Base-by-base conservation (phyloP, 768 basidiomycete genomes). In the Mycena haematopus region DNA sequence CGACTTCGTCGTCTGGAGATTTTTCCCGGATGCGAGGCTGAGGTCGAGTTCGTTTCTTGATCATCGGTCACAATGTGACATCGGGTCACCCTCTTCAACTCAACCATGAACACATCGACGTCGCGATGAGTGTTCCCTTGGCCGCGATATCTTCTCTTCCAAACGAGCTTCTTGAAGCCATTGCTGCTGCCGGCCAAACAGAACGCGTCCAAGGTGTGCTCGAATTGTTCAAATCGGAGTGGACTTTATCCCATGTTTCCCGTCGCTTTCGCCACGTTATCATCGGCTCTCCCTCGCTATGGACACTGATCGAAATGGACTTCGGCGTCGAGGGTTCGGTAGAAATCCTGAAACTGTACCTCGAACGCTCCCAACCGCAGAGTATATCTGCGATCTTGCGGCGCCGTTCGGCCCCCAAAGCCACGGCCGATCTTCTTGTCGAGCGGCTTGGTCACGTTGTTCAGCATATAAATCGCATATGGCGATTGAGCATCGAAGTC, bases 41-140 rank as follows among this genome's bases (percentile, higher is more conserved):
- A 38, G 91, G 91, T 42, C 91, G 85, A 53, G 76, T 81, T 36
- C 91, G 88, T 76, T 86, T 90, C 79, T 86, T 92, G 80, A 93
- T 90, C 83, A 89, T 86, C 21, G 36, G 50, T 51, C 49, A 51
- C 50, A n/a, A 3, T 31, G 49, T 27, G 44, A 45, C 44, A 22
- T 14, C 9, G 9, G 3, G 36, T 4, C 14, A 6, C 11, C 13
- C 14, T 33, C 31, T 33, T 11, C 31, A 11, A 33, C 31, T 33
- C 31, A 6, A 11, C 11, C 31, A 33, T 33, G 31, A 11, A 36
- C 36, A 36, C 36, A 7, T 31, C 29, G 4, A 31, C 29, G 6
- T 5, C 29, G 9, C 29, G 29, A 31, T 31, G 29, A 31, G 29
- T 31, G 29, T 9, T 31, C 29, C 29, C 29, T 5, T 31, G 9